Base-by-base conservation (phyloP, 768 basidiomycete species). In the Gelatoporia subvermispora region DNA sequence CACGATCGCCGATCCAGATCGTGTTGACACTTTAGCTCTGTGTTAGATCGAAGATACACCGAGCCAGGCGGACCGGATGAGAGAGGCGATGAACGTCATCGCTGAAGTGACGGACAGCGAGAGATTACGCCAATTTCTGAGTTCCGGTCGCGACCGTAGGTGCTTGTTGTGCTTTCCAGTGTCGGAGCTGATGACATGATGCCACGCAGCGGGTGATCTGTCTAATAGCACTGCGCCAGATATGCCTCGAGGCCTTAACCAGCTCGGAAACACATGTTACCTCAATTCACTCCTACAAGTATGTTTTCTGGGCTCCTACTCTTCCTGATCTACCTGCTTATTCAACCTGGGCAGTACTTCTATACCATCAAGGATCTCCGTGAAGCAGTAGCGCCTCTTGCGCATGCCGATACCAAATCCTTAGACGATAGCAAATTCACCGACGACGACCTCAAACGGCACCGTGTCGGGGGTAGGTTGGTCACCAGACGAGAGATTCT, bases 311-410 rank as follows among this genome's bases (percentile, higher is more conserved):
- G 15, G n/a, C n/a, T 5, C 23, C 10, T 9, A 41, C 9, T 18
- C 10, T 37, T 49, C 34, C 38, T 10, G 25, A n/a, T 20, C 35
- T 17, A n/a, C n/a, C n/a, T 35, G 11, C 39, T 25, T 28, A 28
- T 22, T 20, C 13, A 38, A 20, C 42, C 10, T 13, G 15, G 21
- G 47, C 62, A 95, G 86, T 96, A 95, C 64, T 94, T 96, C 64
- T 95, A 93, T 64, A 95, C 93, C n/a, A 92, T 96, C 66, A 87
- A 81, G 60, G 89, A 93, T 31, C 77, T 96, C 22, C 78, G 93
- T 25, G 82, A 85, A 17, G 83, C 87, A 5, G 81, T 95, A 8
- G 70, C 69, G 24, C 79, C 76, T 17, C 73, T 84, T 70, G 75
- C 75, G 21, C 74, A 78, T 48, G 61, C 74, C 35, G 78, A 76